A percentile compares a stretch with the other conserved stretches of the same genome.
Evolutionary conservation across 129 eudicot genomes (phyloP).

Genomic region (Flaveria robusta): DNA sequence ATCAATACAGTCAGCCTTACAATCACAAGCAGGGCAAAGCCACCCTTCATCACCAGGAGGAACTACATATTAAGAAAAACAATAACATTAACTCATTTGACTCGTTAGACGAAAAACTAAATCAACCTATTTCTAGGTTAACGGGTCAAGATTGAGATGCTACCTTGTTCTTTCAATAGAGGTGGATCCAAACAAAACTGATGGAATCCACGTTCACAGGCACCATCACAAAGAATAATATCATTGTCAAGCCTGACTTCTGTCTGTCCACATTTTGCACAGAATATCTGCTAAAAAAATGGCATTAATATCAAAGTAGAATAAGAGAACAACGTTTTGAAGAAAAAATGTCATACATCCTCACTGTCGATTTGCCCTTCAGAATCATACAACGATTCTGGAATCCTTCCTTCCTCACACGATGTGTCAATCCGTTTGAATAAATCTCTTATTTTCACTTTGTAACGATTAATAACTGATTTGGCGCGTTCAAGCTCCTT

Average conservation of each 20-base stretch:
- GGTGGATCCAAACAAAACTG: slow-evolving; percentile 92
- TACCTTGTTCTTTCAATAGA: slow-evolving; percentile 78
- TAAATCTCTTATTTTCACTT: slow-evolving; percentile 79
- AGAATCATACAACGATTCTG: slow-evolving; percentile 75
- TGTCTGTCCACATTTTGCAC: slow-evolving; percentile 86
- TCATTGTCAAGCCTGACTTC: slow-evolving; percentile 72
- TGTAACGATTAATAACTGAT: slow-evolving; percentile 65
- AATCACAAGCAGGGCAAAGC: slow-evolving; percentile 99
- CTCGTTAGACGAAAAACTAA: background rate
- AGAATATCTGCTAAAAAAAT: slow-evolving; percentile 65
- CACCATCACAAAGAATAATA: slow-evolving; percentile 92
- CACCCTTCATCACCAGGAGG: slow-evolving; percentile 95
- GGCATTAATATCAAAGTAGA: background rate
- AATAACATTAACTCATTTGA: slow-evolving; percentile 13
- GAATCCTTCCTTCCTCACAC: slow-evolving; percentile 72
- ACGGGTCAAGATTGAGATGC: background rate
- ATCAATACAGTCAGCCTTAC: slow-evolving; percentile 76
- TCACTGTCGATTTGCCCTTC: slow-evolving; percentile 90
- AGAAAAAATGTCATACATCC: slow-evolving; percentile 59
- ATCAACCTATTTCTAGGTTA: background rate
- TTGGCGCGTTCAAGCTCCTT: slow-evolving; percentile 94
- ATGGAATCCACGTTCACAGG: slow-evolving; percentile 97
- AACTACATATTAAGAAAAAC: slow-evolving; percentile 46
- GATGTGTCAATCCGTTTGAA: slow-evolving; percentile 69
- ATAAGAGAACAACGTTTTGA: slow-evolving; percentile 1